Base-by-base conservation (phyloP, 257 asterid genomes). In the Ajuga chamaepitys region DNA sequence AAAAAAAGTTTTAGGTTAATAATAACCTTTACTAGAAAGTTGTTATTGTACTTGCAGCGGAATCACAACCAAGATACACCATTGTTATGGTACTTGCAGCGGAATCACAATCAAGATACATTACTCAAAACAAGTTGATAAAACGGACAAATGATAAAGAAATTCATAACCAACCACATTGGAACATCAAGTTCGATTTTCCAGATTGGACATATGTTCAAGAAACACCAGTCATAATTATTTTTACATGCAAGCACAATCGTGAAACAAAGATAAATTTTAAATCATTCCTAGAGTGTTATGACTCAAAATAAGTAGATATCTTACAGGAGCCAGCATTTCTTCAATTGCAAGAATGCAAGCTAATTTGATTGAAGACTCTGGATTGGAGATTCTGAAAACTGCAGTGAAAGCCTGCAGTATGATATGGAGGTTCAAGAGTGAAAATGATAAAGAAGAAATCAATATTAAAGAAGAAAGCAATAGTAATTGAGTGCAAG, bases 321-420 rank as follows among this genome's bases (percentile, higher is more conserved):
- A 72, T 75, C 97, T 89, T 77, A 93, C 99, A 71, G 92, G 91
- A 75, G 75, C 70, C 14, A 88, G 77, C 89, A 87, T 80, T 73
- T 88, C 91, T 55, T 77, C 80, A 38, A 88, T 45, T 54, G 89
- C 95, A 80, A 85, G 77, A 81, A 93, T 79, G 84, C 96, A 93
- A 55, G 95, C 87, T 70, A 90, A 79, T 77, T 86, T 93, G 79
- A 82, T 56, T 25, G 84, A 73, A 63, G 95, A 83, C 55, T 74
- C 86, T 57, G 88, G 82, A 45, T 67, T 78, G 72, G 86, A 86
- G 64, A 70, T 81, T 88, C 61, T 76, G 82, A 86, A 86, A 72
- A 71, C 80, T 58, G 66, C 80, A 52, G 85, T 86, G 73, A 93
- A 87, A 60, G 89, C 96, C 96, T 90, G 86, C 79, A 77, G 65